Evolutionary conservation across 2,329 filamentous ascomycete species (phyloP), one percentile per base, ranked within the genome.

Genomic region (Lasiodiplodia gonubiensis): DNA sequence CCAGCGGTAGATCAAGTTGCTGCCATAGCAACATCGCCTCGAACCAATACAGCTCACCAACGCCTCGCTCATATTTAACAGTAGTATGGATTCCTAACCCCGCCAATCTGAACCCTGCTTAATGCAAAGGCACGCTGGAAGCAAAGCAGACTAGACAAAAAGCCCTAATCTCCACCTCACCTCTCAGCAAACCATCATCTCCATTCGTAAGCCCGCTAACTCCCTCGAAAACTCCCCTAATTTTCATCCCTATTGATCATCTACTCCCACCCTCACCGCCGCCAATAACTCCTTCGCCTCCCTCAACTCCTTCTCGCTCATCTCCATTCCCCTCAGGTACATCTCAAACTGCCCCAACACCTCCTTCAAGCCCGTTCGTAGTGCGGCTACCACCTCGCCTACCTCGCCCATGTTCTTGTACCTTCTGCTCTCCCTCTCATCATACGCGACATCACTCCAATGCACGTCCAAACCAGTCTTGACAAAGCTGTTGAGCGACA

Each of bases 361-460:
- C 67, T 88, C 85, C 51, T 82, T 81, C 54, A 97, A 81, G 0
- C 89, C 89, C 3, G 81, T 82, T 75, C 87, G 90, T 71, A 97
- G 76, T 18, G 87, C 86, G 18, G 84, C 80, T 53, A 92, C 71
- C 12, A 97, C 83, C 49, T 87, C 83, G 23, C 94, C 88, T n/a
- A 96, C 89, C 72, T 94, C 92, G 0, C 80, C 78, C 1, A 86
- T 79, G 4, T 77, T 78, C 57, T 80, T 79, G n/a, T 48, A 49
- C 25, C 80, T 16, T 21, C 42, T 78, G 48, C 71, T 73, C 69
- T 71, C 78, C 74, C 86, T 81, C 66, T 82, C 84, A 27, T 78
- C 76, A 67, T 87, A 86, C 21, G 86, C 83, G 2, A 91, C 81
- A 76, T 97, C 93, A 1, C 92, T 94, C 92, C 92, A 96, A 78